Base-by-base conservation (phyloP, 2,329 filamentous ascomycete species). In the Chrysoporthe puriensis region DNA sequence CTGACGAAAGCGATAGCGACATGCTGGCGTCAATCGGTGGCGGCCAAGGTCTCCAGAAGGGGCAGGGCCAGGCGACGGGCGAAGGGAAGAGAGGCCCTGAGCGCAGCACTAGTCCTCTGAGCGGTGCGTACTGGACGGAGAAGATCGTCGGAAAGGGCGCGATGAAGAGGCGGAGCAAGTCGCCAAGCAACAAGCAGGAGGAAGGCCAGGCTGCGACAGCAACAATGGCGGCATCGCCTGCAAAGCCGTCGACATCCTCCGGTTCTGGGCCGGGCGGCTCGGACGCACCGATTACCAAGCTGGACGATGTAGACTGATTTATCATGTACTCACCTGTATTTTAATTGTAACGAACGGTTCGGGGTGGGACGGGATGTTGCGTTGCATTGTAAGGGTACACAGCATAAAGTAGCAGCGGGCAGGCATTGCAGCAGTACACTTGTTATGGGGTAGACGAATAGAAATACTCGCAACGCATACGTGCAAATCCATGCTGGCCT, bases 51-150 rank as follows among this genome's bases (percentile, higher is more conserved):
- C 66, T 67, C 62, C 40, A 26, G 40, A 64, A 65, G 60, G 59
- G 56, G 42, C 61, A 63, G 2, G 57, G 50, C 56, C 54, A 61
- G 58, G n/a, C 43, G 42, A 52, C 65, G 64, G 64, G 71, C 44
- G 72, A 73, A 64, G 73, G 71, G 46, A 71, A 71, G 5, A 74
- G 75, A 62, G 71, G 65, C 9, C 71, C 66, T 40, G 71, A 71
- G 42, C 67, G 70, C 40, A 66, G 62, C n/a, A 63, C 70, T 6
- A 71, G 70, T 44, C 72, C 73, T 13, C 68, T 72, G 34, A 74
- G 72, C 64, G 71, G 74, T 16, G 77, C 76, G 14, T 86, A 84
- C 72, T 86, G 84, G 84, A 82, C 83, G 6, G 83, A 86, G 76
- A 84, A 83, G 74, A 86, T 86, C 64, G 75, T 76, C 4, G 75